phyloP scores from a whole-genome alignment of 164 flowering plant species.

The Santalum album region DNA sequence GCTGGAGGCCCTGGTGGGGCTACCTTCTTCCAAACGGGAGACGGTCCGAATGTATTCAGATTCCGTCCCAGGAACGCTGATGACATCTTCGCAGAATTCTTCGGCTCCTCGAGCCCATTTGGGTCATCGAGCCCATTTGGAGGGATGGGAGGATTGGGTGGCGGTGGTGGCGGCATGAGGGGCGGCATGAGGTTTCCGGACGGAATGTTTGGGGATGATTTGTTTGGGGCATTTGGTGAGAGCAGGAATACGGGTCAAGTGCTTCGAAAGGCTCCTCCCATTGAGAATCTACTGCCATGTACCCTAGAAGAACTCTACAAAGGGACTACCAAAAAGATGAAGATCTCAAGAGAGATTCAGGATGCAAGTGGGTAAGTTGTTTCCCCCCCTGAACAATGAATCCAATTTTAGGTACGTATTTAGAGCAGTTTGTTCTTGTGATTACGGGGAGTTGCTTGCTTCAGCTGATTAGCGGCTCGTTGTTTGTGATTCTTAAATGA shows the following conservation, averaged over 20 bases:
- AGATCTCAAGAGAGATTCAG: constrained; percentile 49
- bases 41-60: constrained; percentile 29
- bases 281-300: constrained; percentile 46
- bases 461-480: no score
- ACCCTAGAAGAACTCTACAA: constrained; percentile 56
- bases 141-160: constrained; percentile 21
- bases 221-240: constrained; percentile 34
- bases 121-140: constrained; percentile 20
- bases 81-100: constrained; percentile 31
- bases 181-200: constrained; percentile 28
- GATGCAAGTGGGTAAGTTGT: constrained; percentile 48
- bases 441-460: background rate
- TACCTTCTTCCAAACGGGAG: constrained; percentile 28
- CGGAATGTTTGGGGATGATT: constrained; percentile 42
- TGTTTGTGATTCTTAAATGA: no score
- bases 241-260: constrained; percentile 13
- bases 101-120: constrained; percentile 27
- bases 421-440: background rate
- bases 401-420: no score
- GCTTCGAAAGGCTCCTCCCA: constrained; percentile 37
- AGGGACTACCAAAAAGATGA: constrained; percentile 61
- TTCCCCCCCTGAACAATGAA: no score
- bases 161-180: constrained; percentile 23
- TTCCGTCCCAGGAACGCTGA: constrained; percentile 37
- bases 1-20: constrained; percentile 28